These are phyloP conservation scores for Lojkania enalia DNA, from an alignment of 2,329 filamentous ascomycete species.

Conservation along the genomic window DNA sequence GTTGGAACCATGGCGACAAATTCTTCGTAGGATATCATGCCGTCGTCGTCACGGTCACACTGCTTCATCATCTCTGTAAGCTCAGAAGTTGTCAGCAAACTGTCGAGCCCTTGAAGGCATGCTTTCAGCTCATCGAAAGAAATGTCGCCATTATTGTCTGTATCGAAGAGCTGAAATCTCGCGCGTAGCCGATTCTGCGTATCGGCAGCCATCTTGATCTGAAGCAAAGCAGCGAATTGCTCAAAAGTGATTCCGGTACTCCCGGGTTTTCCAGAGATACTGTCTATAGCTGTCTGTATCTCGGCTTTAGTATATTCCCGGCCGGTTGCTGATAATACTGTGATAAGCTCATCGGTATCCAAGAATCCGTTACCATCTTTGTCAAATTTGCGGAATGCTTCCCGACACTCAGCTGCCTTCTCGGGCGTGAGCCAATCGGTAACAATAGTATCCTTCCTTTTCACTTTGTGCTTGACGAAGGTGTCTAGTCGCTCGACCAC, in stretches of 20 bases:
- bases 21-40: slow-evolving; percentile 14
- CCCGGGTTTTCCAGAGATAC: slow-evolving; percentile 9
- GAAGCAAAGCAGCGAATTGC: slow-evolving; percentile 12
- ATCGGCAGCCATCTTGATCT: slow-evolving; percentile 16
- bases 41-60: slow-evolving; percentile 11
- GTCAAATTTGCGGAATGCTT: slow-evolving; percentile 17
- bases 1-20: slow-evolving; percentile 12
- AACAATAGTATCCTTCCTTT: slow-evolving; percentile 9
- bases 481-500: slow-evolving; percentile 15
- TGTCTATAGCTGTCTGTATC: slow-evolving; percentile 10
- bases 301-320: slow-evolving; percentile 11
- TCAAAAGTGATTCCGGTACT: slow-evolving; percentile 13
- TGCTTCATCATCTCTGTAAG: slow-evolving; percentile 13
- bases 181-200: slow-evolving; percentile 13
- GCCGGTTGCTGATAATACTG: slow-evolving; percentile 11
- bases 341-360: slow-evolving; percentile 10
- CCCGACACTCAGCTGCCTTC: slow-evolving; percentile 14
- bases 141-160: slow-evolving; percentile 13
- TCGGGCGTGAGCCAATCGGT: slow-evolving; percentile 15
- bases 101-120: slow-evolving; percentile 12
- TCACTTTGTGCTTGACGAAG: slow-evolving; percentile 14
- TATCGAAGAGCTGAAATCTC: slow-evolving; percentile 15
- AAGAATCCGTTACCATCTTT: slow-evolving; percentile 16
- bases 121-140: slow-evolving; percentile 14
- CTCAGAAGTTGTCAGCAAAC: slow-evolving; percentile 9